These are phyloP conservation scores for Globisporangium takayamanum DNA, from an alignment of 352 stramenopile genomes.

Conservation along the genomic window DNA sequence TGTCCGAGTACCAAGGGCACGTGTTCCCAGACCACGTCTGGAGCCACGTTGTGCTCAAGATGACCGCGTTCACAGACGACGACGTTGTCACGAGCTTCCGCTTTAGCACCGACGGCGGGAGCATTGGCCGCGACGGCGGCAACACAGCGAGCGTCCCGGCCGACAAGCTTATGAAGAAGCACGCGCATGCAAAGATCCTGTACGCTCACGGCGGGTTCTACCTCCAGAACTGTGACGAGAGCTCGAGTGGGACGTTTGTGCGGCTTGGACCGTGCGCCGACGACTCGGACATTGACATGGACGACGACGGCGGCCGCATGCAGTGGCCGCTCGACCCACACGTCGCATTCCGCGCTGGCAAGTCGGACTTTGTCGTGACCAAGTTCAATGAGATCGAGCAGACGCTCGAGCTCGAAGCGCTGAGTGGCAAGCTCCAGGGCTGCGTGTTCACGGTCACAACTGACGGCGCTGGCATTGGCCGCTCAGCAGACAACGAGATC, in stretches of 20 bases:
- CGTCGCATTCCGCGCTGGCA: constrained; percentile 68
- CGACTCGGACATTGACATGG: constrained; percentile 23
- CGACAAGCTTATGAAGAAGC: constrained; percentile 48
- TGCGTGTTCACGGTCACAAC: constrained; percentile 77
- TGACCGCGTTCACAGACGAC: constrained; percentile 74
- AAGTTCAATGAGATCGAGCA: constrained; percentile 44
- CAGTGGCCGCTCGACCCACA: constrained; percentile 67
- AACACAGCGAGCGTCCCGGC: constrained; percentile 71
- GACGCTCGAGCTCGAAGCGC: constrained; percentile 46
- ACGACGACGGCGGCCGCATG: constrained; percentile 54
- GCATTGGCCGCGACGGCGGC: constrained; percentile 36
- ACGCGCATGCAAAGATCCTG: constrained; percentile 52
- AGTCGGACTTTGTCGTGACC: constrained; percentile 73
- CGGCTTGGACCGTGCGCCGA: constrained; percentile 36
- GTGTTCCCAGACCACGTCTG: constrained; percentile 38
- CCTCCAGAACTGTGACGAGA: constrained; percentile 37
- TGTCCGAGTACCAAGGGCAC: constrained; percentile 20
- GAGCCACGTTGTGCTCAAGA: constrained; percentile 78
- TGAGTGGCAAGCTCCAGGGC: constrained; percentile 59
- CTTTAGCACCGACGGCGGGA: constrained; percentile 42
- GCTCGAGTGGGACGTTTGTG: constrained; percentile 61
- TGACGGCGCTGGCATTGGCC: constrained; percentile 82
- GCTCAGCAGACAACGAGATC: constrained; percentile 88
- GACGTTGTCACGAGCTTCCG: constrained; percentile 71
- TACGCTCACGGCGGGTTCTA: constrained; percentile 62